Percentiles rank a stretch among this genome's conserved stretches.
Evolutionary conservation across 768 basidiomycete genomes (phyloP).

Genomic region (Mycena chlorophos): DNA sequence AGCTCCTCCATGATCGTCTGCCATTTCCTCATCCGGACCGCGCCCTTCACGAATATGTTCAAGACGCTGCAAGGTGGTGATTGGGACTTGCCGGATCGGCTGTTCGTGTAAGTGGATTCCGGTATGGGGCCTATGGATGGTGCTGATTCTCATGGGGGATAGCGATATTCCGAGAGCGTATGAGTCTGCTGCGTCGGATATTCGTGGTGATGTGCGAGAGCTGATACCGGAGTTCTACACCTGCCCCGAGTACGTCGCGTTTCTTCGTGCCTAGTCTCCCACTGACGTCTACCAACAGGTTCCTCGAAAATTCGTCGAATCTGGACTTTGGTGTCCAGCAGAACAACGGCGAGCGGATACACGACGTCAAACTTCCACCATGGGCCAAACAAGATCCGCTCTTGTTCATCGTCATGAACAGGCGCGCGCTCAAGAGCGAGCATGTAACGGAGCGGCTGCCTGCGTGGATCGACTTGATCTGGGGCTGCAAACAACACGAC

Average conservation of each 20-base stretch:
- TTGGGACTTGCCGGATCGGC: constrained; percentile 88
- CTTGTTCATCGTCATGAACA: constrained; percentile 79
- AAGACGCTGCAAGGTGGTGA: constrained; percentile 91
- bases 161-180: constrained; percentile 83
- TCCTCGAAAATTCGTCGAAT: constrained; percentile 77
- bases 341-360: constrained; percentile 73
- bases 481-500: constrained; percentile 86
- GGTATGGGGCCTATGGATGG: not conserved
- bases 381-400: constrained; percentile 88
- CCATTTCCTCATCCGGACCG: constrained; percentile 87
- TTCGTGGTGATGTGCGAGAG: constrained; percentile 90
- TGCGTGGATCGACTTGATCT: constrained; percentile 92
- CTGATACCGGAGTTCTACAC: constrained; percentile 89
- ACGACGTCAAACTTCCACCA: constrained; percentile 84
- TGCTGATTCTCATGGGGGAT: not conserved
- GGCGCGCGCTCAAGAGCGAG: constrained; percentile 86
- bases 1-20: constrained; percentile 97
- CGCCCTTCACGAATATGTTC: constrained; percentile 94
- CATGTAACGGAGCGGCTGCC: constrained; percentile 82
- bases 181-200: constrained; percentile 79
- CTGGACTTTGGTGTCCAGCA: constrained; percentile 79
- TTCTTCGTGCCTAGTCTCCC: not conserved
- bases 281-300: constrained; percentile 45
- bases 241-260: constrained; percentile 72
- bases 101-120: constrained; percentile 59